phyloP scores from a whole-genome alignment of 495 filamentous ascomycete genomes.

The Penicillium silybi region DNA sequence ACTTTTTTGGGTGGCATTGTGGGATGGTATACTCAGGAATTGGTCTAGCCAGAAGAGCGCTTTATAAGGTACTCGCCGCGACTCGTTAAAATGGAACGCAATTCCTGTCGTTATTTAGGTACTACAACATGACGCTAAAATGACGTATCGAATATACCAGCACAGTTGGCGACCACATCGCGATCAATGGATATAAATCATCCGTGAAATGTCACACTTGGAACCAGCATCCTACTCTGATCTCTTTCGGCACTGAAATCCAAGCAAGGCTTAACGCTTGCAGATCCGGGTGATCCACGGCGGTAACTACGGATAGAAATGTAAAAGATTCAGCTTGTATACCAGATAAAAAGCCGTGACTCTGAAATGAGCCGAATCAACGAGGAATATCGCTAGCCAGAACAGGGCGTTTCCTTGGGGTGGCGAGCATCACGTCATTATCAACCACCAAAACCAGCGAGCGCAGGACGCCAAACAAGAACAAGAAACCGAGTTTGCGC shows the following conservation, averaged over 20 bases:
- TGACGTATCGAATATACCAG: not conserved
- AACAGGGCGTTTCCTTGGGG: too few relatives aligned
- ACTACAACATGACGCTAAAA: not conserved
- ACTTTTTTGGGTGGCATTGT: conserved; percentile 28
- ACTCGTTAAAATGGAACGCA: not conserved
- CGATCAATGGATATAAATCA: not conserved
- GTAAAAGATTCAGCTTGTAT: too few relatives aligned
- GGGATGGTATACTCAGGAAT: not conserved
- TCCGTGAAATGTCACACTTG: not conserved
- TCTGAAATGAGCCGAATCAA: too few relatives aligned
- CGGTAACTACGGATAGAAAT: too few relatives aligned
- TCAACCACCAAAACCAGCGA: not conserved
- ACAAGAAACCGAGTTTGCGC: not conserved
- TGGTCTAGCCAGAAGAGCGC: not conserved
- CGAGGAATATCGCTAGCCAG: too few relatives aligned
- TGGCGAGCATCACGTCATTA: not conserved
- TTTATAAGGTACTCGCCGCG: not conserved
- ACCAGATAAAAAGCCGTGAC: too few relatives aligned
- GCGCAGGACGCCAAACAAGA: not conserved
- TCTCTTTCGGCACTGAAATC: too few relatives aligned
- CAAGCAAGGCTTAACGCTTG: too few relatives aligned
- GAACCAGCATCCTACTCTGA: not conserved
- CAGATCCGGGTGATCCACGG: too few relatives aligned
- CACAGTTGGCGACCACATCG: not conserved
- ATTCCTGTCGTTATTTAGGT: not conserved